Evolutionary conservation across 768 basidiomycete genomes (phyloP).

Genomic region (Boletus eberwhitei): DNA sequence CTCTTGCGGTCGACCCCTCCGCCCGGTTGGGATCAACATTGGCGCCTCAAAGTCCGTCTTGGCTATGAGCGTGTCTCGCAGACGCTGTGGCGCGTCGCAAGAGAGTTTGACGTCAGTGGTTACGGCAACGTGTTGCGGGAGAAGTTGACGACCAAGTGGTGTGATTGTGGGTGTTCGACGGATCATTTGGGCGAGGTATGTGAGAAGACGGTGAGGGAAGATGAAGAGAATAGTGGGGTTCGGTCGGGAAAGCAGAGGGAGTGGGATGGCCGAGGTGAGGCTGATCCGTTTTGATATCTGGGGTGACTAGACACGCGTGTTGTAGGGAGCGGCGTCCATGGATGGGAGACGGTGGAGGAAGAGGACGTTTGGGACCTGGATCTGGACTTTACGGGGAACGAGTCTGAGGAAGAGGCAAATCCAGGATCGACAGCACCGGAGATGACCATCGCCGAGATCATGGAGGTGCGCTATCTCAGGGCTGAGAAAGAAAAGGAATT

Average conservation of each 20-base stretch:
- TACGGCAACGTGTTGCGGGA: slow-evolving; percentile 68
- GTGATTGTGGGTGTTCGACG: slow-evolving; percentile 77
- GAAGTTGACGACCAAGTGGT: slow-evolving; percentile 74
- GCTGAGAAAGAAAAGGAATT: slow-evolving; percentile 72
- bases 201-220: slow-evolving; percentile 66
- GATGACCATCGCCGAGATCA: slow-evolving; percentile 70
- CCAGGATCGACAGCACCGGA: slow-evolving; percentile 27
- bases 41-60: slow-evolving; percentile 55
- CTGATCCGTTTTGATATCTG: neutral
- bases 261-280: slow-evolving; percentile 68
- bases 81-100: slow-evolving; percentile 66
- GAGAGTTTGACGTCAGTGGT: slow-evolving; percentile 70
- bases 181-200: slow-evolving; percentile 77
- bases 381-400: slow-evolving; percentile 58
- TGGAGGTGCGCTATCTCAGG: slow-evolving; percentile 69
- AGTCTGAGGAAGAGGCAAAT: slow-evolving; percentile 50
- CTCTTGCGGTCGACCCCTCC: slow-evolving; percentile 30
- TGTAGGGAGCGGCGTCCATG: slow-evolving; percentile 55
- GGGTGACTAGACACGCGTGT: neutral
- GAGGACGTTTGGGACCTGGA: slow-evolving; percentile 76
- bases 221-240: slow-evolving; percentile 59
- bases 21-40: slow-evolving; percentile 52
- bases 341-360: slow-evolving; percentile 74
- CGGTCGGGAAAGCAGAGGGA: slow-evolving; percentile 66
- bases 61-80: slow-evolving; percentile 65